phyloP scores from a whole-genome alignment of 352 stramenopile species.

The Phytophthora cajani region DNA sequence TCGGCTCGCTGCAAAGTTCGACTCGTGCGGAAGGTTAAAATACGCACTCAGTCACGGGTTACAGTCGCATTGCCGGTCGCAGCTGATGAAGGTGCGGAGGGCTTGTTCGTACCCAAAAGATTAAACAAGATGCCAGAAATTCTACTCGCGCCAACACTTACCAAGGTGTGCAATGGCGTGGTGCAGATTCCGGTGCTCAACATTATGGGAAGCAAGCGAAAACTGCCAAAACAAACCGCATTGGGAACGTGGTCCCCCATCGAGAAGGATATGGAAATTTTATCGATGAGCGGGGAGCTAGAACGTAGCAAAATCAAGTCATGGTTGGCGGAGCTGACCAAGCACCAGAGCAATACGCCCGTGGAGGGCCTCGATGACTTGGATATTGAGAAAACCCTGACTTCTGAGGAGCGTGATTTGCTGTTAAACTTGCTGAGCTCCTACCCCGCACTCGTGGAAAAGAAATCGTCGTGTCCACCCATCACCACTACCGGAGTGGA shows the following conservation, averaged over 20 bases:
- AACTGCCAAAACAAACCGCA: too few species aligned
- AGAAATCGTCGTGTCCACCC: neutral
- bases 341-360: too few species aligned
- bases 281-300: too few species aligned
- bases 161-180: neutral
- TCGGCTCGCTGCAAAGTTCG: neutral
- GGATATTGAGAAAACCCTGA: neutral
- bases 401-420: neutral
- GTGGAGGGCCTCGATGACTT: too few species aligned
- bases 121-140: neutral
- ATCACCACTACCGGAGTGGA: neutral
- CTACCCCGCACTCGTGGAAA: neutral
- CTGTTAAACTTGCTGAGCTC: neutral
- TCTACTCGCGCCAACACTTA: neutral
- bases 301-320: too few species aligned
- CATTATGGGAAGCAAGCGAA: neutral
- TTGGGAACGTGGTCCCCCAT: too few species aligned
- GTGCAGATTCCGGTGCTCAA: neutral
- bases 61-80: neutral
- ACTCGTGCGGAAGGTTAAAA: neutral
- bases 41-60: neutral
- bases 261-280: too few species aligned
- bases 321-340: too few species aligned
- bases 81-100: neutral
- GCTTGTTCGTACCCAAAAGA: neutral